A percentile compares a stretch with the other conserved stretches of the same genome.
These are phyloP conservation scores for Oryza nivara DNA, from an alignment of 176 grass and related monocot species.

Conservation along the genomic window DNA sequence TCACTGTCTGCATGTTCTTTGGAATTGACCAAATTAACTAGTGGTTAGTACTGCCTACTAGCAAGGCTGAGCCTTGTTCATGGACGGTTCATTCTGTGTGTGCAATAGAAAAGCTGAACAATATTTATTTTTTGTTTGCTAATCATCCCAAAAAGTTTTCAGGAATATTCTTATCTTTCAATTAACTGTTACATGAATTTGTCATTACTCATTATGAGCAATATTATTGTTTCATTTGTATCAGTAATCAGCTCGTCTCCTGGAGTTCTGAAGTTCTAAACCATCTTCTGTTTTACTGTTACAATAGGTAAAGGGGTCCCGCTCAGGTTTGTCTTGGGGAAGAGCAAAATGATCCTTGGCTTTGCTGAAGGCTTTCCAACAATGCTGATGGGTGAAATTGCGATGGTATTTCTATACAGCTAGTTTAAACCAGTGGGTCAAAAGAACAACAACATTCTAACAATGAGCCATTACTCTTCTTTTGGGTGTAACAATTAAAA, in stretches of 20 bases:
- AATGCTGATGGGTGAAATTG: conserved; percentile 87
- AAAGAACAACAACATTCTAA: conserved; percentile 16
- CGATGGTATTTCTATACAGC: conserved; percentile 68
- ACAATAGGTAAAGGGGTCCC: conserved; percentile 84
- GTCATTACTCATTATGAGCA: background rate
- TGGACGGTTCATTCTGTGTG: background rate
- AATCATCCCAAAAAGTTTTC: conserved; percentile 13
- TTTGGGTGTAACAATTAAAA: conserved; percentile 10
- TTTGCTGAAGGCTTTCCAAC: conserved; percentile 91
- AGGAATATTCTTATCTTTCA: conserved; percentile 17
- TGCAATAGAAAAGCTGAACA: background rate
- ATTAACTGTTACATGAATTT: background rate
- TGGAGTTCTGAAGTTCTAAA: conserved; percentile 12
- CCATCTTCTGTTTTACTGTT: conserved; percentile 44
- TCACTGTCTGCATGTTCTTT: background rate
- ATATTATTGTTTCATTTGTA: conserved; percentile 28
- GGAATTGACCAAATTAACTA: background rate
- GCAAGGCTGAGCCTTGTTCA: background rate
- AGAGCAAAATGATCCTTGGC: conserved; percentile 96
- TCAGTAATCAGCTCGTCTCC: conserved; percentile 5
- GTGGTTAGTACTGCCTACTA: background rate
- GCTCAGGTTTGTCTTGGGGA: conserved; percentile 82
- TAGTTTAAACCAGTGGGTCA: conserved; percentile 18
- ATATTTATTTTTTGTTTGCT: background rate
- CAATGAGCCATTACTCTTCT: background rate